Evolutionary conservation across 164 flowering plant genomes (phyloP).

Genomic region (Aristolochia fimbriata): DNA sequence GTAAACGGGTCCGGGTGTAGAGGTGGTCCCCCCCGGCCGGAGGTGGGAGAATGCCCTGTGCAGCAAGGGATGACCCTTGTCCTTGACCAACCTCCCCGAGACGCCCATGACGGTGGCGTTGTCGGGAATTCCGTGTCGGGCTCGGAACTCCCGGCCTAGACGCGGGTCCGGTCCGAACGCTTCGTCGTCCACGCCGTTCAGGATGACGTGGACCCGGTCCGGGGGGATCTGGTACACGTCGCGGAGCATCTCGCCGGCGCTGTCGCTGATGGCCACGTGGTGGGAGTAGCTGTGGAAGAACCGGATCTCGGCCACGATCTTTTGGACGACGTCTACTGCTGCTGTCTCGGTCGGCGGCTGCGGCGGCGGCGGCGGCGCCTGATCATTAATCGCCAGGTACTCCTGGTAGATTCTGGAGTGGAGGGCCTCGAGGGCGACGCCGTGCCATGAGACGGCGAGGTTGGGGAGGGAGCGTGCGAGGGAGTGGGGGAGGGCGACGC

Average conservation of each 20-base stretch:
- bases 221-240: conserved; percentile 76
- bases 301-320: conserved; percentile 59
- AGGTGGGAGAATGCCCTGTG: conserved; percentile 53
- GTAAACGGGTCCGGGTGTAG: conserved; percentile 36
- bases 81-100: conserved; percentile 79
- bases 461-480: conserved; percentile 47
- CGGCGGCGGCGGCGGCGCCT: too few relatives aligned
- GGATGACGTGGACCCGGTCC: conserved; percentile 67
- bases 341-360: too few relatives aligned
- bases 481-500: conserved; percentile 83
- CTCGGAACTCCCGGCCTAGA: conserved; percentile 36
- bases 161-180: conserved; percentile 28
- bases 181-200: conserved; percentile 63
- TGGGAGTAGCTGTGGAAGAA: conserved; percentile 65
- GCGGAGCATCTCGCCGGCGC: conserved; percentile 79
- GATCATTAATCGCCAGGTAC: too few relatives aligned
- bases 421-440: conserved; percentile 70
- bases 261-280: conserved; percentile 82
- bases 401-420: conserved; percentile 69
- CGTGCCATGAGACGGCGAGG: conserved; percentile 86
- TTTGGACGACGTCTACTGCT: conserved; percentile 55
- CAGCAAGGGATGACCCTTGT: conserved; percentile 81
- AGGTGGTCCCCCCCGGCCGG: neutral
- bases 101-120: conserved; percentile 68
- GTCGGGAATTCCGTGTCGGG: conserved; percentile 40